Base-by-base conservation (phyloP, 2,329 filamentous ascomycete species). In the Trichoderma sp. region DNA sequence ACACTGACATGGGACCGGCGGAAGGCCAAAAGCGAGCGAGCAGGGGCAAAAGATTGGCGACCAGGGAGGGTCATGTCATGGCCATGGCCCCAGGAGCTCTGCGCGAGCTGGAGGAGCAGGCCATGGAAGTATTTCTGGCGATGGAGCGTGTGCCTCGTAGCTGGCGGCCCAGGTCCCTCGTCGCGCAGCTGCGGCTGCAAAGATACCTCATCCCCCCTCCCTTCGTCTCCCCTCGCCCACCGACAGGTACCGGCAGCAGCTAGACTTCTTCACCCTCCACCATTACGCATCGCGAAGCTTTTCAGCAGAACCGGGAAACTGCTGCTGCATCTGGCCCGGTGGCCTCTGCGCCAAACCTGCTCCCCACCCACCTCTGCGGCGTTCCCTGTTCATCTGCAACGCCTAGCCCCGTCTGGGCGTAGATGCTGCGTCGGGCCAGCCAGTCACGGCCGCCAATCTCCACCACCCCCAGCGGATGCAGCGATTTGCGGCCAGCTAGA, bases 401-500 rank as follows among this genome's bases (percentile, higher is more conserved):
- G 16, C 10, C 64, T 67, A 51, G 54, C 55, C 28, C 26, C 24
- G 37, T 7, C 56, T 43, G 6, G 39, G 18, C 39, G 39, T 43
- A 43, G 39, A 43, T 18, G 39, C 18, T 8, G 6, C 39, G 8
- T 43, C 56, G n/a, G 43, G 21, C 34, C 34, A 43, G 64, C 64
- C 64, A 67, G 39, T 59, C 37, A 52, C 39, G 55, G 65, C 46
- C 65, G 52, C 56, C 55, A 59, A 59, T 60, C 55, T 59, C 65
- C 56, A 59, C 55, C 43, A 39, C 58, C 56, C 65, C 65, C 65
- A 60, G 65, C 49, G 51, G 46, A 52, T 51, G 59, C 66, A 68
- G 66, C 58, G 66, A 68, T 68, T 64, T 68, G 66, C 66, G 32
- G 39, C 66, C 59, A 64, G 30, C 39, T 24, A 68, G 66, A 58